phyloP scores from a whole-genome alignment of 805 yeast genomes.

The Barnettozyma sp. region DNA sequence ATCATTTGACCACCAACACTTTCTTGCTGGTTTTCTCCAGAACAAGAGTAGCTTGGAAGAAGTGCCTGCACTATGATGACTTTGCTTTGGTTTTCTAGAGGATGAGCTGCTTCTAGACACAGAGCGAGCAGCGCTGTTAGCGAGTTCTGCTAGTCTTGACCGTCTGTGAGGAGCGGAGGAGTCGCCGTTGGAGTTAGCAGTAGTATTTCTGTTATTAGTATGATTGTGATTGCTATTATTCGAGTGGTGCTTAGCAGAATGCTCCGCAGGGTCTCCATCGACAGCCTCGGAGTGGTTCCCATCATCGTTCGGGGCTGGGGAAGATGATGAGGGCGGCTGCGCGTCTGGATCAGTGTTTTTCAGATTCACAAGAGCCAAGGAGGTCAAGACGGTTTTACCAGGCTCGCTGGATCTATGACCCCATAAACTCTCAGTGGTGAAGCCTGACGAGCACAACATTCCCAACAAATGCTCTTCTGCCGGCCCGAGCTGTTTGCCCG shows the following conservation, averaged over 20 bases:
- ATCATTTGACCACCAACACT: constrained; percentile 94
- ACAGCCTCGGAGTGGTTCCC: too few relatives aligned
- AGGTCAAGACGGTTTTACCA: constrained; percentile 76
- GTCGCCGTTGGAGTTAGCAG: too few relatives aligned
- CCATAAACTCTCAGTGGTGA: constrained; percentile 62
- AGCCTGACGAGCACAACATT: constrained; percentile 91
- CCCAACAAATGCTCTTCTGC: constrained; percentile 94
- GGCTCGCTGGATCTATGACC: constrained; percentile 88
- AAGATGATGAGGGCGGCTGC: constrained; percentile 18
- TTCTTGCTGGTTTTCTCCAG: constrained; percentile 97
- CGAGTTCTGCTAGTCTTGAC: constrained; percentile 56
- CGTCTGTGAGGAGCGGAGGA: too few relatives aligned
- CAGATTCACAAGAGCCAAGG: constrained; percentile 66
- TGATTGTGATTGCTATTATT: too few relatives aligned
- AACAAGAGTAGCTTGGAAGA: constrained; percentile 70
- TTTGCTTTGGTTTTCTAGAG: constrained; percentile 21
- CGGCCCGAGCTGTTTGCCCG: constrained; percentile 56
- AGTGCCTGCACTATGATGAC: constrained; percentile 29
- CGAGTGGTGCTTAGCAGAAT: too few relatives aligned
- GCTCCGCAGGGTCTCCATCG: too few relatives aligned
- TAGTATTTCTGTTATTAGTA: too few relatives aligned
- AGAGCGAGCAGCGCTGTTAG: constrained; percentile 49
- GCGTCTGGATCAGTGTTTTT: constrained; percentile 28
- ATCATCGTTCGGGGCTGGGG: constrained; percentile 37
- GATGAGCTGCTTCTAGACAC: constrained; percentile 34